Evolutionary conservation across 768 basidiomycete species (phyloP), one percentile per base, ranked within the genome.

Genomic region (Rhodosporidiobolus sp.): DNA sequence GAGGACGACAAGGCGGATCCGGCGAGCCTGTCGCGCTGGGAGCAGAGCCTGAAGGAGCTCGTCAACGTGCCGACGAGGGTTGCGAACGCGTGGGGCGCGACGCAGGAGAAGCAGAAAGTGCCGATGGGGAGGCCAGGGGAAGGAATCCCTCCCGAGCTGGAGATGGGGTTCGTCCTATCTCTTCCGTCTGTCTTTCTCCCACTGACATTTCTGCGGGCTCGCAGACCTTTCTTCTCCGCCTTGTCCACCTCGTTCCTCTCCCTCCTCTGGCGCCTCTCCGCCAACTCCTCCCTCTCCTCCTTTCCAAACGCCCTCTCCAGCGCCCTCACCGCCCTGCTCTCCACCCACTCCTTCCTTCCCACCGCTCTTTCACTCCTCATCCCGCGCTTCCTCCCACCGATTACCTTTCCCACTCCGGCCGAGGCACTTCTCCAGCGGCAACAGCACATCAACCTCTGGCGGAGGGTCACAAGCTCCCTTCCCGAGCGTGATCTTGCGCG

Each of bases 31-130:
- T 30, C 56, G 24, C 62, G 67, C 56, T 96, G 94, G 94, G 89
- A 91, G 74, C 89, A 92, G 75, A 87, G 85, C 74, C 86, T 94
- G 32, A 86, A 86, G 45, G 85, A 86, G 69, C 64, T 88, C 4
- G 83, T 88, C 61, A 83, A 86, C 24, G 81, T 94, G 14, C 92
- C 94, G 46, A 83, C 83, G n/a, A 92, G 88, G 80, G 86, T 90
- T 14, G 88, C 90, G 32, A 96, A 97, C 81, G 85, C 86, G 4
- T 74, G 78, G 72, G 79, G 73, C 46, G 28, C 28, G 2, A 4
- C 46, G 10, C 32, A 53, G 12, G 57, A 30, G 7, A 49, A 35
- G 26, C n/a, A 43, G 16, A 35, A 14, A 28, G 63, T 38, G 34
- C n/a, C 17, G 14, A 9, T n/a, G 24, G 22, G 46, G 0, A 50